A percentile compares a stretch with the other conserved stretches of the same genome.
phyloP scores from a whole-genome alignment of 768 basidiomycete genomes.

The Termitomyces sp. region DNA sequence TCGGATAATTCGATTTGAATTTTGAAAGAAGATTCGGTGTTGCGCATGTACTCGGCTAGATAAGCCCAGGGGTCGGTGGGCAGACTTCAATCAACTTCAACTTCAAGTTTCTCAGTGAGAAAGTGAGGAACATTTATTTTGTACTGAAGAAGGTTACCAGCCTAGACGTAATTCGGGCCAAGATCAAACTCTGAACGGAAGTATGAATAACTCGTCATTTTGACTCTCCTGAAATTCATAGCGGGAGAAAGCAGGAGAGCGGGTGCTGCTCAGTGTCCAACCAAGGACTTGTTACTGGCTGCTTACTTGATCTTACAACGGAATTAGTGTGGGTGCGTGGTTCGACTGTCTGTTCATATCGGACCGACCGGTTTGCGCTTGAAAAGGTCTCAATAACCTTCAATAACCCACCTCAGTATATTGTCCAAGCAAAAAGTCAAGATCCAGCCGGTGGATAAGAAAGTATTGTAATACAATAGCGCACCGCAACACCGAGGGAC shows the following conservation, averaged over 20 bases:
- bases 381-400: background rate
- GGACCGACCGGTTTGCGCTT: background rate
- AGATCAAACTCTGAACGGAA: background rate
- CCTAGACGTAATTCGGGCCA: constrained; percentile 3
- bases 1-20: background rate
- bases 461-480: background rate
- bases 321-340: background rate
- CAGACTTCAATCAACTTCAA: background rate
- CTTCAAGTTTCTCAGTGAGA: background rate
- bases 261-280: background rate
- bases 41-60: background rate
- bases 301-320: background rate
- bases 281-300: background rate
- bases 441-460: background rate
- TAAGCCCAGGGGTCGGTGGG: background rate
- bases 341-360: background rate
- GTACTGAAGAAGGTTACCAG: background rate
- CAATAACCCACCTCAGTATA: background rate
- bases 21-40: background rate
- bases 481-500: background rate
- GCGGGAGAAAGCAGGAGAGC: background rate
- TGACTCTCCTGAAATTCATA: constrained; percentile 1
- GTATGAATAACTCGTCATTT: background rate
- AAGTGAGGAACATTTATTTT: background rate
- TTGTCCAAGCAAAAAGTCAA: background rate